Base-by-base conservation (phyloP, 768 basidiomycete genomes). In the Leccinum truebloodii region DNA sequence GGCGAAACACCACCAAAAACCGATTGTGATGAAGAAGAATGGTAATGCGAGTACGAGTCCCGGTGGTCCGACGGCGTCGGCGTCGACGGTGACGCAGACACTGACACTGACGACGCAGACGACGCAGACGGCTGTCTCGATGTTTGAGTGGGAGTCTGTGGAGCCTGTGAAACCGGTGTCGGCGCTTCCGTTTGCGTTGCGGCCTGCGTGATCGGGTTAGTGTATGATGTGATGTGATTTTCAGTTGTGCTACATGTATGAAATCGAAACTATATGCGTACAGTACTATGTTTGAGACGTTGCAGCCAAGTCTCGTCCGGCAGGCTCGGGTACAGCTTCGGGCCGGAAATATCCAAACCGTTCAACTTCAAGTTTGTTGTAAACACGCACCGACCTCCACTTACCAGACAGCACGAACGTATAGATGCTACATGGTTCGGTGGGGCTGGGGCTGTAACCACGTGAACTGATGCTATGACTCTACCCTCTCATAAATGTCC, bases 1-100 rank as follows among this genome's bases (percentile, higher is more conserved):
- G 3, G 10, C 7, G 10, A 79, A 77, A 37, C 70, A 75, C 41
- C 79, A 80, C 56, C 67, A 68, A 61, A 76, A 72, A 55, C 69
- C 79, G 2, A 71, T 76, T 35, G 48, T 61, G 14, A 50, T 77
- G 52, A 75, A 72, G 66, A 77, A 74, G 37, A 63, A 1, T 28
- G 22, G 44, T 46, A 46, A 46, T 8, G n/a, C n/a, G 44, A 44
- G 20, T 10, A 12, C 28, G 18, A 64, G 62, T 22, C 55, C 67
- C n/a, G 13, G 8, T 22, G 32, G 34, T n/a, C 39, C 39, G 39
- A 44, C 44, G 44, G 12, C 44, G 44, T 46, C 20, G 0, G 2
- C 3, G 12, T 20, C 44, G 6, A 46, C 20, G 44, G 20, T 20
- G 44, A 22, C 41, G 10, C 41, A 20, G 41, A 30, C 30, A 30